Evolutionary conservation across 441 rosid species (phyloP).

Genomic region (Hypseocharis bilobata): DNA sequence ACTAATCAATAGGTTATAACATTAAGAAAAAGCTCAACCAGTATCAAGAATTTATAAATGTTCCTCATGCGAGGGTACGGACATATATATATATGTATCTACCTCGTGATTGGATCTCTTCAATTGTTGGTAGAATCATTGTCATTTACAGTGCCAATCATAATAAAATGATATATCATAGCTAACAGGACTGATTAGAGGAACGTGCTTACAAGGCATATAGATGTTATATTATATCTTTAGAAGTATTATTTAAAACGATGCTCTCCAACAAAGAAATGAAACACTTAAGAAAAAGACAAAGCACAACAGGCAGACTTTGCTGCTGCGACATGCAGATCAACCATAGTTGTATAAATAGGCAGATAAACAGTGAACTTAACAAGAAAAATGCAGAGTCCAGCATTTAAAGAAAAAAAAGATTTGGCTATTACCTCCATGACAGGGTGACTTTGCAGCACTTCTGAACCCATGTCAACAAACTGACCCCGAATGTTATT

Average conservation of each 20-base stretch:
- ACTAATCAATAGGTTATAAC: too few species aligned
- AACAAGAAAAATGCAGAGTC: neutral
- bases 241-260: neutral
- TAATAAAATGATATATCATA: neutral
- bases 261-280: neutral
- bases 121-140: neutral
- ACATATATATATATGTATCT: too few species aligned
- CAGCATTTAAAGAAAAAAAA: conserved; percentile 5
- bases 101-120: too few species aligned
- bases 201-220: neutral
- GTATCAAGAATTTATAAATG: neutral
- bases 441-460: conserved; percentile 25
- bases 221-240: neutral
- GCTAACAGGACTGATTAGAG: neutral
- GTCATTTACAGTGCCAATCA: neutral
- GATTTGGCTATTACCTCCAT: conserved; percentile 37
- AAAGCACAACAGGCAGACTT: neutral
- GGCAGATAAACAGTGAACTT: neutral
- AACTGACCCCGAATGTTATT: conserved; percentile 32
- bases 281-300: neutral
- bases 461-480: conserved; percentile 28
- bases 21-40: neutral
- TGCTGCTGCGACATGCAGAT: neutral
- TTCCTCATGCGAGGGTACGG: neutral
- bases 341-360: neutral